These are phyloP conservation scores for Prunus dulcis DNA, from an alignment of 306 rosid genomes.

Conservation along the genomic window DNA sequence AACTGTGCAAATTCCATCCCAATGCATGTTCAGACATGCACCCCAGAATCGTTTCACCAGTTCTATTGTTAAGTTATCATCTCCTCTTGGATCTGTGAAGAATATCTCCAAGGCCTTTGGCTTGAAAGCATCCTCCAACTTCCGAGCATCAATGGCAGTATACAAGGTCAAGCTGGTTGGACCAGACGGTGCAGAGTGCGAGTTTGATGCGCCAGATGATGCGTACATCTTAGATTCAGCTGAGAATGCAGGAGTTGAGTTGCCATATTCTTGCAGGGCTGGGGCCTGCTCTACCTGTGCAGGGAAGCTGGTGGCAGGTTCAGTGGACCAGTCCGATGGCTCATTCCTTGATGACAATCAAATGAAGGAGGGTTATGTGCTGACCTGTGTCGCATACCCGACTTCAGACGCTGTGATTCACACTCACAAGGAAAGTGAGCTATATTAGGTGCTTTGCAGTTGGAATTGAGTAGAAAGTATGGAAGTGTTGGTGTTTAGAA, in stretches of 20 bases:
- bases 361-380: slow-evolving; percentile 48
- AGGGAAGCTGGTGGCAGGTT: slow-evolving; percentile 53
- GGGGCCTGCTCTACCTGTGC: slow-evolving; percentile 90
- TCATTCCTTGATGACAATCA: slow-evolving; percentile 74
- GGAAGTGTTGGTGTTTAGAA: not conserved
- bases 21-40: slow-evolving; percentile 33
- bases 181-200: slow-evolving; percentile 55
- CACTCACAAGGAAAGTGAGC: slow-evolving; percentile 78
- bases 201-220: slow-evolving; percentile 75
- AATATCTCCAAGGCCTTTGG: slow-evolving; percentile 45
- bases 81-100: slow-evolving; percentile 48
- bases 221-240: slow-evolving; percentile 73
- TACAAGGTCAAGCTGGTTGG: slow-evolving; percentile 73
- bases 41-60: slow-evolving; percentile 21
- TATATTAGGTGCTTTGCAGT: slow-evolving; percentile 39
- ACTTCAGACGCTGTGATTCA: slow-evolving; percentile 66
- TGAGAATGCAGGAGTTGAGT: slow-evolving; percentile 68
- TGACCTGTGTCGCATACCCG: slow-evolving; percentile 74
- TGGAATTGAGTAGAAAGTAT: not conserved
- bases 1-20: slow-evolving; percentile 39
- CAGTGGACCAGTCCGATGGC: slow-evolving; percentile 76
- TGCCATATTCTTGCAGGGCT: slow-evolving; percentile 87
- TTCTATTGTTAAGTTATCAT: slow-evolving; percentile 42
- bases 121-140: slow-evolving; percentile 52
- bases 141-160: slow-evolving; percentile 53